These are phyloP conservation scores for Epichloe aotearoae DNA, from an alignment of 2,329 filamentous ascomycete genomes.

Conservation along the genomic window DNA sequence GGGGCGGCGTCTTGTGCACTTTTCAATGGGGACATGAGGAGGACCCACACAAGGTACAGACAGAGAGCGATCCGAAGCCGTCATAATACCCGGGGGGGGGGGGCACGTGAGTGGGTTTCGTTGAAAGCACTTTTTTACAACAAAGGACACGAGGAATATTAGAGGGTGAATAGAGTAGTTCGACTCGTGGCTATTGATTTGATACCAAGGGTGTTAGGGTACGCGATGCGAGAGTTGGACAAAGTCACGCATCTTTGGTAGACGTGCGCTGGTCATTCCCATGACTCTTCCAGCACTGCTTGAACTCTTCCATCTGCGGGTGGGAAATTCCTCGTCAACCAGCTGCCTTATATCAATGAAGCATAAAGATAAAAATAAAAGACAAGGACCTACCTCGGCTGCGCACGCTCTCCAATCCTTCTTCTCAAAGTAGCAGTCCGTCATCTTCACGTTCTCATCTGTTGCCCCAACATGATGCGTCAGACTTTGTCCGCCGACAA, in stretches of 20 bases:
- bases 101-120: neutral
- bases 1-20: neutral
- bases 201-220: neutral
- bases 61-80: neutral
- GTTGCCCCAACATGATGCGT: neutral
- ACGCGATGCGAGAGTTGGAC: neutral
- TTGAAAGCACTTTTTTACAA: neutral
- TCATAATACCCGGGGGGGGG: neutral
- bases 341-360: neutral
- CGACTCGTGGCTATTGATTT: neutral
- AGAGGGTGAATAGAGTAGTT: neutral
- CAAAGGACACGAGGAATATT: neutral
- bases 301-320: conserved; percentile 73
- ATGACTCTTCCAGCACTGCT: conserved; percentile 80
- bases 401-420: conserved; percentile 90
- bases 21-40: neutral
- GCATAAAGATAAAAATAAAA: too few relatives aligned
- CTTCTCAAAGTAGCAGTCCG: conserved; percentile 90
- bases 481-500: neutral
- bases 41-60: neutral
- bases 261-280: conserved; percentile 75
- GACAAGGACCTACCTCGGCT: conserved; percentile 54
- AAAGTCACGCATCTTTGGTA: conserved; percentile 48
- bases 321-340: neutral
- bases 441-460: conserved; percentile 86